Evolutionary conservation across 768 basidiomycete species (phyloP).

Genomic region (Hirschioporus abietinus): DNA sequence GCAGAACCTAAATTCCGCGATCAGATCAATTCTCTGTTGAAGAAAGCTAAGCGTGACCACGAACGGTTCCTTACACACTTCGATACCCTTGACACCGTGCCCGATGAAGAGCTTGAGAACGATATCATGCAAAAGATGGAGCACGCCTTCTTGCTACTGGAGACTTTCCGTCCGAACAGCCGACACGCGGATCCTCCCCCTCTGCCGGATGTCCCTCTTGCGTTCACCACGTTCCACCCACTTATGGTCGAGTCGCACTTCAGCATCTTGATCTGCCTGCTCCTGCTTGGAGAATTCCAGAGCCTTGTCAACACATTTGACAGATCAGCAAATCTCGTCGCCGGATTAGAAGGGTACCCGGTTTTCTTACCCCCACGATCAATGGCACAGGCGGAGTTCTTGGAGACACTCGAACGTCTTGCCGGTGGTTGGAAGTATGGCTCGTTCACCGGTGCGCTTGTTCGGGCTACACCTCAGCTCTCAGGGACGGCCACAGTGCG

Average conservation of each 20-base stretch:
- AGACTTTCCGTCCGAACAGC: conserved; percentile 44
- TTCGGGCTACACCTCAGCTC: background rate
- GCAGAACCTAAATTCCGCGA: conserved; percentile 52
- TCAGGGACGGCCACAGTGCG: conserved; percentile 15
- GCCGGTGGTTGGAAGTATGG: conserved; percentile 72
- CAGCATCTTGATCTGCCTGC: conserved; percentile 64
- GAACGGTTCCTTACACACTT: conserved; percentile 82
- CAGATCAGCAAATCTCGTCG: conserved; percentile 62
- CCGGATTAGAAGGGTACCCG: conserved; percentile 84
- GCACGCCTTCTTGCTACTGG: conserved; percentile 64
- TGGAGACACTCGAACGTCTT: conserved; percentile 79
- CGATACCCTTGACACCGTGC: conserved; percentile 56
- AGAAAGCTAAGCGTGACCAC: conserved; percentile 78
- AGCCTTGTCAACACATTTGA: conserved; percentile 59
- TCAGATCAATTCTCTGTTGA: conserved; percentile 51
- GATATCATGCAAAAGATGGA: conserved; percentile 39
- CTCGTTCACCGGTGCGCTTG: conserved; percentile 15
- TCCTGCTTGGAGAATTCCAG: conserved; percentile 75
- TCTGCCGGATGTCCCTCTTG: conserved; percentile 44
- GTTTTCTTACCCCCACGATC: conserved; percentile 83
- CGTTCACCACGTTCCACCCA: conserved; percentile 87
- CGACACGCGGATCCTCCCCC: conserved; percentile 17
- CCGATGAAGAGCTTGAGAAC: conserved; percentile 35
- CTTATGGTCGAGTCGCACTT: conserved; percentile 85
- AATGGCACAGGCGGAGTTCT: conserved; percentile 86